A percentile compares a stretch with the other conserved stretches of the same genome.
phyloP scores from a whole-genome alignment of 179 eudicot genomes.

The Carnegiea gigantea region DNA sequence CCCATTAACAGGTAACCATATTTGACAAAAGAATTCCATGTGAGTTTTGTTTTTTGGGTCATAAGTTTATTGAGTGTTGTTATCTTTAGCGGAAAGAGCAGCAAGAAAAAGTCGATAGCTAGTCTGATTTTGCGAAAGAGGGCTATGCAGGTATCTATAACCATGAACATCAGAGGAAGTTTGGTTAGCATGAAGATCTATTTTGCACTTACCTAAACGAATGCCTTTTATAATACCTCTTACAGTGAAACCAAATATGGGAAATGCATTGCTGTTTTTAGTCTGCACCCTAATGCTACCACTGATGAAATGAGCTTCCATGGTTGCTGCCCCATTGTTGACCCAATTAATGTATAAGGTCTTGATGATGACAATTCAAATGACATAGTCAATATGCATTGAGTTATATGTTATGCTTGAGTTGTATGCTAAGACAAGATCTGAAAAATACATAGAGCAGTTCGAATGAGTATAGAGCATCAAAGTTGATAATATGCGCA shows the following conservation, averaged over 20 bases:
- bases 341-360: no score
- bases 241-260: constrained; percentile 72
- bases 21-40: background rate
- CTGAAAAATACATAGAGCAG: no score
- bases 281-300: constrained; percentile 71
- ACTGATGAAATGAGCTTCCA: constrained; percentile 57
- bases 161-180: background rate
- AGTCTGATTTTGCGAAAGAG: background rate
- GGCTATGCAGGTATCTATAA: constrained; percentile 36
- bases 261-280: constrained; percentile 83
- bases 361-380: no score
- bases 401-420: no score
- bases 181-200: no score
- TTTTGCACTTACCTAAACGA: background rate
- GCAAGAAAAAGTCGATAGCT: background rate
- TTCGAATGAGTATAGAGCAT: no score
- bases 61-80: no score
- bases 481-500: no score
- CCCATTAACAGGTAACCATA: background rate
- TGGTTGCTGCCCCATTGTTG: constrained; percentile 60
- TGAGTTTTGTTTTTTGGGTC: background rate
- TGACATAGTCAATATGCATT: no score
- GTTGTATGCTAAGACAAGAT: no score
- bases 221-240: background rate
- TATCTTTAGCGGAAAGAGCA: background rate